A percentile compares a stretch with the other conserved stretches of the same genome.
Conservation (phyloP, 768 basidiomycete genomes). For the Trichaptum fuscoviolaceum region DNA sequence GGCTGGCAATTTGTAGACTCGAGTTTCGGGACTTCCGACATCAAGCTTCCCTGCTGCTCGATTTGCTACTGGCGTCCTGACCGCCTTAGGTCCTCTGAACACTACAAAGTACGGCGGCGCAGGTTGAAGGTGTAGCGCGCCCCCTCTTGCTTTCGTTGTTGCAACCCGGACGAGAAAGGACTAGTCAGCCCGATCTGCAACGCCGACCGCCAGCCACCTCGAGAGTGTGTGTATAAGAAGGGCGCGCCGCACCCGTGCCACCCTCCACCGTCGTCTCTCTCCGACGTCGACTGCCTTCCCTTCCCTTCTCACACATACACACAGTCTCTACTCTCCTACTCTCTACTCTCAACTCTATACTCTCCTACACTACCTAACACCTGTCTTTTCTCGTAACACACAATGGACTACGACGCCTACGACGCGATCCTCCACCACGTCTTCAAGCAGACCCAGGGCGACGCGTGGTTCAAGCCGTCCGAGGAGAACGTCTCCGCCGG, state of each 20-base stretch:
- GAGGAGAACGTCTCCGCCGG: slow-evolving; percentile 79
- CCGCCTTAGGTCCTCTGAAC: background rate
- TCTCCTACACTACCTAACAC: background rate
- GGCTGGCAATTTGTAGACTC: too few relatives aligned
- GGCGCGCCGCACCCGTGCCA: background rate
- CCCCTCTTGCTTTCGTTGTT: background rate
- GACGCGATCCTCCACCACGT: slow-evolving; percentile 35
- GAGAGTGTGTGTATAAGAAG: background rate
- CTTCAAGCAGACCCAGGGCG: slow-evolving; percentile 61
- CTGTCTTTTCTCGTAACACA: background rate
- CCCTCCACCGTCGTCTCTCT: background rate
- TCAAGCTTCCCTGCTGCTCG: too few relatives aligned
- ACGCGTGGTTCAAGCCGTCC: slow-evolving; percentile 83
- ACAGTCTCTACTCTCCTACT: background rate
- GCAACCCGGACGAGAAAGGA: background rate
- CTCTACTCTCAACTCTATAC: too few relatives aligned
- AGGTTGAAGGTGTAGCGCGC: too few relatives aligned
- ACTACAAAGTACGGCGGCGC: background rate
- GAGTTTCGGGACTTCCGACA: too few relatives aligned
- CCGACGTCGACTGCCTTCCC: background rate
- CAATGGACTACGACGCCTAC: slow-evolving; percentile 75
- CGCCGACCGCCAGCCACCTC: background rate
- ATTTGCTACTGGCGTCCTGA: too few relatives aligned
- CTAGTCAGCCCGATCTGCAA: background rate
- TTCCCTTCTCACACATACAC: background rate